Percentiles rank a stretch among this genome's conserved stretches.
Evolutionary conservation across 805 yeast genomes (phyloP).

Genomic region (Candida chauliodis): DNA sequence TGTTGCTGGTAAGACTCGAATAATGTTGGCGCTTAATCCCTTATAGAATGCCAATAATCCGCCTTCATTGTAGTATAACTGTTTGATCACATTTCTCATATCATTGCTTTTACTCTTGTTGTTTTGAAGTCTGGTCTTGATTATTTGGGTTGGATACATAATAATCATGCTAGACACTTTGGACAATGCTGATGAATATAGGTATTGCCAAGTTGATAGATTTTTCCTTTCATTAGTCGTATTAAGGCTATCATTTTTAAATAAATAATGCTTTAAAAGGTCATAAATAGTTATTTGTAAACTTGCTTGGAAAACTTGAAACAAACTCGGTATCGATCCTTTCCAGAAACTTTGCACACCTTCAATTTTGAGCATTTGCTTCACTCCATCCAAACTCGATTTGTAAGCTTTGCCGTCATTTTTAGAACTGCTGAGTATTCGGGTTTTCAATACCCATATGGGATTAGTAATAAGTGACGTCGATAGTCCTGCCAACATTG

Average conservation of each 20-base stretch:
- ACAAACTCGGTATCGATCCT: constrained; percentile 69
- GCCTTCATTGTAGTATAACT: constrained; percentile 52
- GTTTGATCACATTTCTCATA: constrained; percentile 23
- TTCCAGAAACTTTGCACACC: constrained; percentile 66
- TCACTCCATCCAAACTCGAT: constrained; percentile 55
- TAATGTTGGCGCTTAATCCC: constrained; percentile 73
- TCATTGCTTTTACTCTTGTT: constrained; percentile 22
- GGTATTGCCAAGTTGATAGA: constrained; percentile 53
- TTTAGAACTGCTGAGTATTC: constrained; percentile 64
- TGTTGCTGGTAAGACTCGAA: constrained; percentile 89
- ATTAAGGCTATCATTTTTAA: constrained; percentile 4
- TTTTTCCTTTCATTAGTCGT: constrained; percentile 15
- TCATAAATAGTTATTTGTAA: constrained; percentile 86
- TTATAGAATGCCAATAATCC: constrained; percentile 65
- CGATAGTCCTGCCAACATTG: constrained; percentile 60
- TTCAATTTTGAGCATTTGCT: constrained; percentile 46
- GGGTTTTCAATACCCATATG: constrained; percentile 90
- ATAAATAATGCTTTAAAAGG: constrained; percentile 46
- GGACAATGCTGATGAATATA: constrained; percentile 62
- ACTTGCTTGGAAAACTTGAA: constrained; percentile 88
- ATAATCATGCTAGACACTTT: constrained; percentile 64
- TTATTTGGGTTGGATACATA: constrained; percentile 81
- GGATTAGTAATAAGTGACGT: constrained; percentile 86
- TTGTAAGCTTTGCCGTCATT: constrained; percentile 49
- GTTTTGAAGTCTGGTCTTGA: constrained; percentile 70